These are phyloP conservation scores for Mycena albidolilacea DNA, from an alignment of 768 basidiomycete genomes.

Conservation along the genomic window DNA sequence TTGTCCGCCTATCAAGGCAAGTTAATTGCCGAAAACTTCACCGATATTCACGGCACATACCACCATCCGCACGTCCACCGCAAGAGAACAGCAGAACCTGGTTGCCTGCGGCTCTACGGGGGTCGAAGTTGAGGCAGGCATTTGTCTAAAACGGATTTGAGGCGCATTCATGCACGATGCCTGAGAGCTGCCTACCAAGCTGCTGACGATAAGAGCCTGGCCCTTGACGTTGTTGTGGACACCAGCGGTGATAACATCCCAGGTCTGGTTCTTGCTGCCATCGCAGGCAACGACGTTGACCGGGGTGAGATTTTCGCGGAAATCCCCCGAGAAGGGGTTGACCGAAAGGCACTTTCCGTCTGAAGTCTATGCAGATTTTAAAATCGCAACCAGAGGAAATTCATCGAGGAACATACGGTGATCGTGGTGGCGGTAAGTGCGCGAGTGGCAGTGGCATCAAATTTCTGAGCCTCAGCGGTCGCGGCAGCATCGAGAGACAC, in stretches of 20 bases:
- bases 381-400: no score
- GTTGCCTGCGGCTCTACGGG: slow-evolving; percentile 39
- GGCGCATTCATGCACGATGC: neutral
- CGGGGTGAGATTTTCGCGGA: slow-evolving; percentile 44
- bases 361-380: slow-evolving; percentile 36
- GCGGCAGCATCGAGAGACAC: slow-evolving; percentile 37
- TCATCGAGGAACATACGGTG: slow-evolving; percentile 24
- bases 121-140: slow-evolving; percentile 44
- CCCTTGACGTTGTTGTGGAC: slow-evolving; percentile 41
- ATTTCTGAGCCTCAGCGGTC: slow-evolving; percentile 39
- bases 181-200: slow-evolving; percentile 31
- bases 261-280: slow-evolving; percentile 41
- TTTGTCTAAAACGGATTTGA: slow-evolving; percentile 35
- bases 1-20: slow-evolving; percentile 30
- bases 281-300: slow-evolving; percentile 38
- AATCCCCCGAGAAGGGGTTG: slow-evolving; percentile 43
- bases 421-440: slow-evolving; percentile 42
- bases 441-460: slow-evolving; percentile 41
- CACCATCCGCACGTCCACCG: slow-evolving; percentile 46
- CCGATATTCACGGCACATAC: no score
- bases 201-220: slow-evolving; percentile 43
- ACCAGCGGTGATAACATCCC: slow-evolving; percentile 43
- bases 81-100: slow-evolving; percentile 45
- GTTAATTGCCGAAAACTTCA: no score
- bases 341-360: slow-evolving; percentile 44